Percentiles rank a stretch among this genome's conserved stretches.
These are phyloP conservation scores for Debaryomyces tyrocola DNA, from an alignment of 805 yeast genomes.

Conservation along the genomic window DNA sequence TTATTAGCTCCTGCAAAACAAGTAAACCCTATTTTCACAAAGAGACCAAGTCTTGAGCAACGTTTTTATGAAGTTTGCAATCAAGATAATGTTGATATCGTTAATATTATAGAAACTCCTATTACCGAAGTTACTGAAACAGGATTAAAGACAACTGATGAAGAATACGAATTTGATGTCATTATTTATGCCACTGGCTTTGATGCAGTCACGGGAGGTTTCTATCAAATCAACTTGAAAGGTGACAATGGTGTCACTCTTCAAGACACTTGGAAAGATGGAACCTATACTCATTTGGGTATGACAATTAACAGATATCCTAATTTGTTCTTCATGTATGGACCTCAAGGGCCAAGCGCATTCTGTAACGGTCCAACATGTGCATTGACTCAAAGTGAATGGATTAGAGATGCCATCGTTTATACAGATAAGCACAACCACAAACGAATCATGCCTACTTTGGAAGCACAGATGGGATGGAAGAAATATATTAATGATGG, in stretches of 20 bases:
- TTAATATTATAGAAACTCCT: constrained; percentile 15
- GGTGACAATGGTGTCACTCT: constrained; percentile 5
- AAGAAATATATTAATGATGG: constrained; percentile 15
- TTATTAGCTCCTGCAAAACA: constrained; percentile 21
- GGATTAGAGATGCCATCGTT: constrained; percentile 12
- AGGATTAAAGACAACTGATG: constrained; percentile 12
- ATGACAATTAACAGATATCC: constrained; percentile 20
- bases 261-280: constrained; percentile 19
- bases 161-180: constrained; percentile 12
- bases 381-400: constrained; percentile 20
- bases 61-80: constrained; percentile 15
- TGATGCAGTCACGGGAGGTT: constrained; percentile 21
- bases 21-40: constrained; percentile 14
- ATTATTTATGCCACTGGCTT: constrained; percentile 18
- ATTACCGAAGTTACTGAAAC: constrained; percentile 12
- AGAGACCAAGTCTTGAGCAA: constrained; percentile 18
- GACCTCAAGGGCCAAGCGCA: constrained; percentile 31
- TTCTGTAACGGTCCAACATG: constrained; percentile 28
- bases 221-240: constrained; percentile 2
- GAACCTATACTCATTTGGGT: constrained; percentile 22
- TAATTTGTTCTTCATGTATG: constrained; percentile 28
- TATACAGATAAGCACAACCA: constrained; percentile 7
- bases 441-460: constrained; percentile 12
- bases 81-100: constrained; percentile 16
- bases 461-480: constrained; percentile 17